These are phyloP conservation scores for Syzygium malaccense DNA, from an alignment of 441 rosid species.

Conservation along the genomic window DNA sequence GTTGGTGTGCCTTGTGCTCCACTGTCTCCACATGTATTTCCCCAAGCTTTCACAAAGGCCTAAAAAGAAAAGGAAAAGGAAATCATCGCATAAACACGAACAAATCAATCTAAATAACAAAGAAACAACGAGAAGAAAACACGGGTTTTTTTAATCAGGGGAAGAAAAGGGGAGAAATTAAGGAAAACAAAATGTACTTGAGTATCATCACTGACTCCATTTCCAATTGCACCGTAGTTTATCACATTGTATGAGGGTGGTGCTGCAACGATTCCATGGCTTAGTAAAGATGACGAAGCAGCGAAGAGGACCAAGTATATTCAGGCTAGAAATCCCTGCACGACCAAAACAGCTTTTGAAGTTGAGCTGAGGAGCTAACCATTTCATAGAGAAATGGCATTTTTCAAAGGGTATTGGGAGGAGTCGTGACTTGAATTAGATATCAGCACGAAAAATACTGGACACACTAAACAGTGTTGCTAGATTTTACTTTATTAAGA, in stretches of 20 bases:
- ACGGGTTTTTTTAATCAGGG: background rate
- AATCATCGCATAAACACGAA: background rate
- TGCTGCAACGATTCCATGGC: background rate
- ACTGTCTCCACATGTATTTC: slow-evolving; percentile 8
- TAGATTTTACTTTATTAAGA: too few species aligned
- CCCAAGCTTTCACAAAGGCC: slow-evolving; percentile 32
- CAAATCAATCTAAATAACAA: background rate
- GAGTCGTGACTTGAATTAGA: background rate
- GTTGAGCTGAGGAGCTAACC: background rate
- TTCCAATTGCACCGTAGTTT: slow-evolving; percentile 20
- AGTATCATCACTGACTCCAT: slow-evolving; percentile 23
- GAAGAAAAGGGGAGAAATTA: background rate
- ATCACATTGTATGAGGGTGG: slow-evolving; percentile 2
- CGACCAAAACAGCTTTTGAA: background rate
- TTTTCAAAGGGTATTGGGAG: background rate
- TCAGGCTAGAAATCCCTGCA: background rate
- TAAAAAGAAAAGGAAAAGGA: background rate
- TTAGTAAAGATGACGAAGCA: background rate
- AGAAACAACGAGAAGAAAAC: background rate
- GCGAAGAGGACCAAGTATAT: background rate
- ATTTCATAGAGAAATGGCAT: background rate
- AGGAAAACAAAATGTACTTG: background rate
- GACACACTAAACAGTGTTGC: too few species aligned
- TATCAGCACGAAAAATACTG: background rate
- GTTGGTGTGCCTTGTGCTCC: slow-evolving; percentile 4